phyloP scores from a whole-genome alignment of 2,329 filamentous ascomycete species.

The Helotiales sp. region DNA sequence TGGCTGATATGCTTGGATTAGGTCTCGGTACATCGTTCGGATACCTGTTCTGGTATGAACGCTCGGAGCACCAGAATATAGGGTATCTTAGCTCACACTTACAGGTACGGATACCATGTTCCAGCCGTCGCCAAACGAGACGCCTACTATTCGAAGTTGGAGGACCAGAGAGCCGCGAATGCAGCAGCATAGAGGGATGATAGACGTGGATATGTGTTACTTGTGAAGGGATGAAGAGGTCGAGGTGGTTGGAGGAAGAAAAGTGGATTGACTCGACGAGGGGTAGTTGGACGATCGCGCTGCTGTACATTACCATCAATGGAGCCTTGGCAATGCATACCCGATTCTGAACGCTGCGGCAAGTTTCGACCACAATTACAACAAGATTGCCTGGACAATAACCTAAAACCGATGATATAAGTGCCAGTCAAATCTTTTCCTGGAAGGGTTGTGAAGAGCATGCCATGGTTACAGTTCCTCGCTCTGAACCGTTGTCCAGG shows the following conservation, averaged over 20 bases:
- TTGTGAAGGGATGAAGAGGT: neutral
- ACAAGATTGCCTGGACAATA: neutral
- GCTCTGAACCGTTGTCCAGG: no score
- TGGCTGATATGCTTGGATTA: conserved; percentile 30
- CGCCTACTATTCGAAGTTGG: conserved; percentile 42
- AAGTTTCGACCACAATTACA: neutral
- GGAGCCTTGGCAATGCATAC: conserved; percentile 31
- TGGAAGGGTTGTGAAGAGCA: no score
- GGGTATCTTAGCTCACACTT: conserved; percentile 6
- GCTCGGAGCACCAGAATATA: neutral
- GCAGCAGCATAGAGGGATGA: conserved; percentile 25
- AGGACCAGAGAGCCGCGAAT: conserved; percentile 39
- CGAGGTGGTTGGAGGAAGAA: conserved; percentile 2
- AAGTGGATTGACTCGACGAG: neutral
- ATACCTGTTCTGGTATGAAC: conserved; percentile 55
- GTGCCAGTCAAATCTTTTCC: no score
- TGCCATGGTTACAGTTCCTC: no score
- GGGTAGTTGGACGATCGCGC: neutral
- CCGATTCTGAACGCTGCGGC: conserved; percentile 2
- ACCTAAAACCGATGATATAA: no score
- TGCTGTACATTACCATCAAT: conserved; percentile 35
- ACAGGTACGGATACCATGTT: conserved; percentile 44
- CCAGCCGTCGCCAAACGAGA: conserved; percentile 41
- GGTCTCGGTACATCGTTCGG: conserved; percentile 54
- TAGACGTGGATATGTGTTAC: neutral